A percentile compares a stretch with the other conserved stretches of the same genome.
These are phyloP conservation scores for Ustilago vetiveriae DNA, from an alignment of 1,284 basidiomycete species.

Conservation along the genomic window DNA sequence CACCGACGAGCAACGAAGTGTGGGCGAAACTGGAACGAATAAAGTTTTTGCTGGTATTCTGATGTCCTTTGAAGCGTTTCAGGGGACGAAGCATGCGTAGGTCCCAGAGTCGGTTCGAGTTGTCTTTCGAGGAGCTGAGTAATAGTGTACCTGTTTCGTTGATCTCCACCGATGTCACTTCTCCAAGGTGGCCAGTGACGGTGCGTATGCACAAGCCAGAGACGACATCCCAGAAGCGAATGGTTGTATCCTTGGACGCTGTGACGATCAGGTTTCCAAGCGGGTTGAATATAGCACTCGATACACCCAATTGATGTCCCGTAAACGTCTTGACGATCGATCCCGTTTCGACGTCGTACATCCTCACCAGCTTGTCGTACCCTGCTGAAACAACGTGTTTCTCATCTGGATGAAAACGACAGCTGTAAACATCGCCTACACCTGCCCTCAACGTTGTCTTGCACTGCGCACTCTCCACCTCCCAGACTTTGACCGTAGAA, in stretches of 20 bases:
- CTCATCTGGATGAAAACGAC: conserved; percentile 68
- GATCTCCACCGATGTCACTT: conserved; percentile 70
- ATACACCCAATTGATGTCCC: conserved; percentile 69
- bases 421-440: conserved; percentile 70
- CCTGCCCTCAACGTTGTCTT: conserved; percentile 44
- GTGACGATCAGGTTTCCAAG: conserved; percentile 69
- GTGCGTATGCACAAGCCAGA: conserved; percentile 69
- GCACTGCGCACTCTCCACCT: conserved; percentile 44
- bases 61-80: conserved; percentile 70
- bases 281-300: conserved; percentile 69
- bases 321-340: conserved; percentile 70
- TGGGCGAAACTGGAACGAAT: conserved; percentile 69
- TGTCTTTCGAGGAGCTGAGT: conserved; percentile 70
- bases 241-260: conserved; percentile 70
- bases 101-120: conserved; percentile 68
- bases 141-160: conserved; percentile 69
- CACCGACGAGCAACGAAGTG: conserved; percentile 68
- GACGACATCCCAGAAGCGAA: conserved; percentile 70
- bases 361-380: conserved; percentile 70
- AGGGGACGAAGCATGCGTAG: conserved; percentile 64
- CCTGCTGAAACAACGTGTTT: conserved; percentile 68
- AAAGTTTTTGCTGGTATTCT: conserved; percentile 71
- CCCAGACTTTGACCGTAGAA: conserved; percentile 70
- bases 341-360: conserved; percentile 69
- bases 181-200: conserved; percentile 69